Evolutionary conservation across 345 rosid genomes (phyloP), one percentile per base, ranked within the genome.

Genomic region (Populus pruinosa): DNA sequence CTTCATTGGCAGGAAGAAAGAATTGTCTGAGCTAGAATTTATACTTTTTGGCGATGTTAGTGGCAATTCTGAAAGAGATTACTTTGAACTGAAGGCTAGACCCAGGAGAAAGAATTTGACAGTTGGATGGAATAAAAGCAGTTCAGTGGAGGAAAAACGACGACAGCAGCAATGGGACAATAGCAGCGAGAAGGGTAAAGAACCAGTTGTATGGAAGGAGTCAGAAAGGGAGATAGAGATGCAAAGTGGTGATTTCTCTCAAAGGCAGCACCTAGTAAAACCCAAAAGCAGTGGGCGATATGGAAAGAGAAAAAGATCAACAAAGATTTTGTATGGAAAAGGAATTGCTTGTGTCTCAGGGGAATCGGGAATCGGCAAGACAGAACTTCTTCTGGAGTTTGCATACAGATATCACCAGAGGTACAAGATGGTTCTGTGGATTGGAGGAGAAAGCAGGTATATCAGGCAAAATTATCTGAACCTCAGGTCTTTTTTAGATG

Each of bases 221-320:
- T 92, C 95, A 0, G 99, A 93, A 53, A 93, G 89, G 82, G 99
- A 96, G 83, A 96, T 96, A 5, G 99, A 96, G 85, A 96, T 96
- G 97, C 91, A 83, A 72, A 83, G 87, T 72, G 75, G 76, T 5
- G 90, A 85, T n/a, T 38, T 86, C 56, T 79, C 89, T 33, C 83
- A 53, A n/a, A 76, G 80, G 79, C 81, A 76, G 69, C 80, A 71
- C 67, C 82, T 73, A 39, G 77, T 53, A 31, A 90, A 81, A 79
- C 73, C 76, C 33, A 89, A 85, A 77, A 80, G 82, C 39, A 38
- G 84, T 70, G 91, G 85, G 14, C 81, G 87, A 53, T 83, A 75
- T 76, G 76, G 85, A 12, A 89, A 87, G 83, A 93, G 94, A 74
- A 92, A 86, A 87, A 86, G 90, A 73, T 87, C 98, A 5, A 79